phyloP scores from a whole-genome alignment of 805 yeast genomes.

The Kuraishia ogatae region DNA sequence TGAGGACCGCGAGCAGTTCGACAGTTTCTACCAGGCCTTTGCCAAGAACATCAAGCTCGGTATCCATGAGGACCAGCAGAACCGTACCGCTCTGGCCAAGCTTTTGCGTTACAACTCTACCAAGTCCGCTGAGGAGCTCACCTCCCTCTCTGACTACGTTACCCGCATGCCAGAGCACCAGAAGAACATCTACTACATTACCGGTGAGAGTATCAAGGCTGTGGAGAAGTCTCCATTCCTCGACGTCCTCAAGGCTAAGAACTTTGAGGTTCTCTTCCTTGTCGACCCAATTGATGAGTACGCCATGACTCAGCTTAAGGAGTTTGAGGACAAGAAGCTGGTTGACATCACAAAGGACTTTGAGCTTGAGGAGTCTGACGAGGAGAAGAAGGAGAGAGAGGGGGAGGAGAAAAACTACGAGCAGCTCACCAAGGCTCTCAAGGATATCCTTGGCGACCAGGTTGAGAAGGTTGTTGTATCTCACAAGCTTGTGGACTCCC shows the following conservation, averaged over 20 bases:
- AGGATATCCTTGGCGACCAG: conserved; percentile 96
- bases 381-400: conserved; percentile 94
- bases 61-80: conserved; percentile 97
- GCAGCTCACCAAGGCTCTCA: conserved; percentile 89
- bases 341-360: conserved; percentile 99
- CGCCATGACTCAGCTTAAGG: conserved; percentile 98
- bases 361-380: conserved; percentile 97
- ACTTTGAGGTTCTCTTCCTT: conserved; percentile 94
- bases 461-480: conserved; percentile 99
- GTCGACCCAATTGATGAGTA: conserved; percentile 99
- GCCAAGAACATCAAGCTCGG: conserved; percentile 98
- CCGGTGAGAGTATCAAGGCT: conserved; percentile 97
- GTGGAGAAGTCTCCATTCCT: conserved; percentile 99
- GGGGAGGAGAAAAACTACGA: conserved; percentile 87
- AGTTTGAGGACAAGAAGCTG: conserved; percentile 97
- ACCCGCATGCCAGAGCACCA: conserved; percentile 99
- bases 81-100: conserved; percentile 93
- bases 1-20: conserved; percentile 97
- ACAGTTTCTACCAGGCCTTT: conserved; percentile 96
- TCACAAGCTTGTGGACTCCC: conserved; percentile 94
- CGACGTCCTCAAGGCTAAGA: conserved; percentile 96
- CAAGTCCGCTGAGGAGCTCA: conserved; percentile 87
- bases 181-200: conserved; percentile 98
- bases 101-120: conserved; percentile 96
- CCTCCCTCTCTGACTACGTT: conserved; percentile 93